phyloP scores from a whole-genome alignment of 78 protist species.

The Cavenderia fasciculata region DNA sequence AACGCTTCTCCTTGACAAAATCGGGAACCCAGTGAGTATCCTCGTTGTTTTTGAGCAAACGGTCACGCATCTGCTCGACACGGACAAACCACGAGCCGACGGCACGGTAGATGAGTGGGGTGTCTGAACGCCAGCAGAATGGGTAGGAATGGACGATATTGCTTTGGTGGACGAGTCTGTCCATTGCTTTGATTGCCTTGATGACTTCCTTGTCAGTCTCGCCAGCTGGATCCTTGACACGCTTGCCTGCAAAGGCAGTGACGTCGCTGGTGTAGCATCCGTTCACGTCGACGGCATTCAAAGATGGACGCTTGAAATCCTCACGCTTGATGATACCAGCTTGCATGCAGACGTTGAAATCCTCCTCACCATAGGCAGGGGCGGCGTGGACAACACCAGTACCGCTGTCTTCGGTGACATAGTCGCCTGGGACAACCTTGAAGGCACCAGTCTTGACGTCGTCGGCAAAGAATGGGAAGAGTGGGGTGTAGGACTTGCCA shows the following conservation, averaged over 20 bases:
- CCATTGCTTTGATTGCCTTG: conserved; percentile 82
- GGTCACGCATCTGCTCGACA: conserved; percentile 91
- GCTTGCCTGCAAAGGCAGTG: conserved; percentile 91
- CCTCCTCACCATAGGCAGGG: conserved; percentile 99
- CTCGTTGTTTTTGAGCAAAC: conserved; percentile 90
- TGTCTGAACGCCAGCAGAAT: conserved; percentile 99
- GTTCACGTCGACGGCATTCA: conserved; percentile 96
- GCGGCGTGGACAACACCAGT: conserved; percentile 99
- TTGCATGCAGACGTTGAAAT: conserved; percentile 95
- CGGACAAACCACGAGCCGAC: conserved; percentile 97
- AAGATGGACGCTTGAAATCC: conserved; percentile 82
- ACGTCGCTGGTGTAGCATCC: conserved; percentile 98
- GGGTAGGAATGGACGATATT: conserved; percentile 96
- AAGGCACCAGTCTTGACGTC: conserved; percentile 86
- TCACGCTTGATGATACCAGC: conserved; percentile 86
- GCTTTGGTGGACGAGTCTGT: conserved; percentile 81
- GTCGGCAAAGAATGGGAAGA: conserved; percentile 93
- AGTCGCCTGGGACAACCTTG: conserved; percentile 90
- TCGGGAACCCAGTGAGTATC: conserved; percentile 97
- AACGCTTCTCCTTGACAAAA: conserved; percentile 92
- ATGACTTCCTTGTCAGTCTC: conserved; percentile 89
- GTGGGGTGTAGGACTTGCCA: conserved; percentile 95
- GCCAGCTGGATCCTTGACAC: conserved; percentile 98
- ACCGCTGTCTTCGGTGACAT: conserved; percentile 95
- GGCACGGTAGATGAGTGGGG: conserved; percentile 98